Base-by-base conservation (phyloP, 352 stramenopile genomes). In the Phytopythium delawarense region DNA sequence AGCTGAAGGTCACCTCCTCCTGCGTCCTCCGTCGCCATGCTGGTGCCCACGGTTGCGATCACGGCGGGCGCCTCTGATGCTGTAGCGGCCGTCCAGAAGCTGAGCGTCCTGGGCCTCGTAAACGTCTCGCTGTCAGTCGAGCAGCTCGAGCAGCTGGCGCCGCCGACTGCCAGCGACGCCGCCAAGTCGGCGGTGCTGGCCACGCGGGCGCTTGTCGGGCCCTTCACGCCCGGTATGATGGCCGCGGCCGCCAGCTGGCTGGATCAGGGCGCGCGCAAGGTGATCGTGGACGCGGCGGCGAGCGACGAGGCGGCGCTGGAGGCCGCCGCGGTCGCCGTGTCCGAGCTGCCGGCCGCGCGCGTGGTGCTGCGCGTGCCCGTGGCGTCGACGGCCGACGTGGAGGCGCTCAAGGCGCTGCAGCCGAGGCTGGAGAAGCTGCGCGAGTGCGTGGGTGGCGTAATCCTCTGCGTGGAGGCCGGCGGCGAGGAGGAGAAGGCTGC, bases 321-420 rank as follows among this genome's bases (percentile, higher is more conserved):
- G 65, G 70, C 66, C 25, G 69, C 89, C 16, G 81, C 67, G 16
- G 67, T 72, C 7, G 81, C 81, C n/a, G 74, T 84, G 39, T 89
- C 78, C 6, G 76, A 92, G 59, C 68, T 96, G 12, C 83, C 87
- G 25, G 66, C 70, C 37, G 71, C 61, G 48, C 83, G 84, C 45
- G 78, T 94, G 39, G 65, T 91, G 55, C 63, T 92, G 45, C 74
- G 79, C 32, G 63, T 94, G 28, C 69, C 78, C 2, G 65, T 92
- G 57, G 20, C 58, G 7, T 63, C 55, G 25, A 44, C 35, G n/a
- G 30, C 50, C 18, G 65, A 76, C n/a, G 46, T 53, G 9, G 57
- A 63, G 13, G 51, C 58, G 37, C 61, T 91, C 15, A 34, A 67
- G 21, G 57, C 57, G 13, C 54, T 89, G n/a, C 49, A 59, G 18